Conservation (phyloP, 2,329 filamentous ascomycete genomes). For the Cladosporium sp. region DNA sequence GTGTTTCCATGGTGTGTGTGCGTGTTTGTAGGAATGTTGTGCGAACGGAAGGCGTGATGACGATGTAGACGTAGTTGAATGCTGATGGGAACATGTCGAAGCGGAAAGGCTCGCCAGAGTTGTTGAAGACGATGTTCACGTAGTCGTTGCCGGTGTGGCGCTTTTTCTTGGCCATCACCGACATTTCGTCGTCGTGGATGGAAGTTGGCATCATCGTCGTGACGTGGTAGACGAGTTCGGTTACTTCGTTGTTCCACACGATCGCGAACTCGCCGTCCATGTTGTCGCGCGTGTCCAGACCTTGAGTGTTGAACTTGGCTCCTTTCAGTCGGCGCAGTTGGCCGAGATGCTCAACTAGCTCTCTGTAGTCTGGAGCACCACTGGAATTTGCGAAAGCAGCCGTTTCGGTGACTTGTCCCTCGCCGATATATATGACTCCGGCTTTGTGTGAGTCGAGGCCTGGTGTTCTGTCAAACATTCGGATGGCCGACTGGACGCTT, state of each 20-base stretch:
- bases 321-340: conserved; percentile 75
- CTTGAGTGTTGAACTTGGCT: conserved; percentile 87
- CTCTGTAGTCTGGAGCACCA: conserved; percentile 81
- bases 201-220: conserved; percentile 97
- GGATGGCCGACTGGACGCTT: conserved; percentile 66
- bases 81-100: conserved; percentile 83
- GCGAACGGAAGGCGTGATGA: conserved; percentile 82
- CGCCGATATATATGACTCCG: conserved; percentile 87
- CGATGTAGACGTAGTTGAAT: conserved; percentile 96
- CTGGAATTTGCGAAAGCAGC: conserved; percentile 84
- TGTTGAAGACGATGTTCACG: conserved; percentile 97
- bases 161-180: conserved; percentile 63
- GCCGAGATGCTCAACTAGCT: conserved; percentile 77
- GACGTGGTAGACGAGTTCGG: conserved; percentile 92
- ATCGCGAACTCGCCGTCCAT: conserved; percentile 83
- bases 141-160: conserved; percentile 95
- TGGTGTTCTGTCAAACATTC: conserved; percentile 77
- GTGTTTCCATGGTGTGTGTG: conserved; percentile 38
- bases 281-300: conserved; percentile 72
- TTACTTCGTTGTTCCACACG: conserved; percentile 91
- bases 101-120: conserved; percentile 77
- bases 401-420: conserved; percentile 74
- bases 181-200: conserved; percentile 62
- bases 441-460: conserved; percentile 94
- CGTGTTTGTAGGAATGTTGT: conserved; percentile 68